phyloP scores from a whole-genome alignment of 768 basidiomycete species.

The Lentinula lateritia region DNA sequence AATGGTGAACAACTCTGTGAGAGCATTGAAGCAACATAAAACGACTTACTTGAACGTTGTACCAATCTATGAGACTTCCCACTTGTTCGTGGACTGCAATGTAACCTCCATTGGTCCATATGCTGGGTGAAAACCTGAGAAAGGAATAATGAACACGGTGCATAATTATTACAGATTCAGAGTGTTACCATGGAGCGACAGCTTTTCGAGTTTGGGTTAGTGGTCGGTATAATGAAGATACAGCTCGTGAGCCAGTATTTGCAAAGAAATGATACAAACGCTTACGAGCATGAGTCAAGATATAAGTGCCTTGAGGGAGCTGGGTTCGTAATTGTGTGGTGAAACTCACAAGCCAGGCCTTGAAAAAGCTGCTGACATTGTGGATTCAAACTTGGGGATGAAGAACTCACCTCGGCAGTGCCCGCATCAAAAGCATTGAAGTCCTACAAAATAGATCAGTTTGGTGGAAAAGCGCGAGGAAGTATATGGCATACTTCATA shows the following conservation, averaged over 20 bases:
- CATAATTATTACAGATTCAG: neutral
- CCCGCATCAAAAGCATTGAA: constrained; percentile 55
- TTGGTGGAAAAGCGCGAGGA: neutral
- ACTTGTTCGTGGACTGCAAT: constrained; percentile 45
- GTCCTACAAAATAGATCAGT: constrained; percentile 34
- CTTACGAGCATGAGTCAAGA: constrained; percentile 54
- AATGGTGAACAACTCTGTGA: neutral
- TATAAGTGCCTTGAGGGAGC: constrained; percentile 44
- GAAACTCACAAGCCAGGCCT: constrained; percentile 51
- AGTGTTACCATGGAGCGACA: constrained; percentile 39
- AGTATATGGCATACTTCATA: constrained; percentile 40
- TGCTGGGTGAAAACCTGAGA: constrained; percentile 36
- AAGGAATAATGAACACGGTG: neutral
- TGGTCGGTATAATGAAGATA: neutral
- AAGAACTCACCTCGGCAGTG: constrained; percentile 37
- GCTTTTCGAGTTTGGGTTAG: constrained; percentile 22
- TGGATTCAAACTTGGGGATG: neutral
- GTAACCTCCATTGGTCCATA: constrained; percentile 47
- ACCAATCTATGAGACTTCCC: constrained; percentile 62
- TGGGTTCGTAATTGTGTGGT: constrained; percentile 43
- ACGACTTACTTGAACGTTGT: constrained; percentile 45
- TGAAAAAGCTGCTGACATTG: neutral
- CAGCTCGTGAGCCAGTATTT: neutral
- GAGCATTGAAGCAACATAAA: constrained; percentile 7
- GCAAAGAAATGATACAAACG: neutral